phyloP scores from a whole-genome alignment of 306 rosid species.

The Begonia peltatifolia region DNA sequence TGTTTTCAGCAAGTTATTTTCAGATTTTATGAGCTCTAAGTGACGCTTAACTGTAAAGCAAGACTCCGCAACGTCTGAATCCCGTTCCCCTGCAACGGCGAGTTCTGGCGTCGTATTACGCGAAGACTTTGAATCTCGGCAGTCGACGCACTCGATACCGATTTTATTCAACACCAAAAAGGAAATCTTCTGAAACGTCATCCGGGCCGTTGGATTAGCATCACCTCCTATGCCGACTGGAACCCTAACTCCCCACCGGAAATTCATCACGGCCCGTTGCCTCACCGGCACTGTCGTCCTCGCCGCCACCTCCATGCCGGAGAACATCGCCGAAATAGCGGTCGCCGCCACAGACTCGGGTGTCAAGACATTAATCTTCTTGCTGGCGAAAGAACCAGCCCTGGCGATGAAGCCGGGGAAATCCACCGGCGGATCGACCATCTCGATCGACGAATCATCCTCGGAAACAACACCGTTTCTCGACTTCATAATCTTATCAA shows the following conservation, averaged over 20 bases:
- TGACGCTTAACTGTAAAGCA: constrained; percentile 49
- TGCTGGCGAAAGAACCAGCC: constrained; percentile 12
- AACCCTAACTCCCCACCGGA: constrained; percentile 78
- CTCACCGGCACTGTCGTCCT: constrained; percentile 48
- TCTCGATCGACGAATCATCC: constrained; percentile 20
- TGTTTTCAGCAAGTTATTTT: constrained; percentile 53
- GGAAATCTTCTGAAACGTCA: constrained; percentile 48
- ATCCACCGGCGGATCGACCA: constrained; percentile 24
- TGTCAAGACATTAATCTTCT: constrained; percentile 19
- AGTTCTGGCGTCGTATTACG: background rate
- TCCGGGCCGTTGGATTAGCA: constrained; percentile 15
- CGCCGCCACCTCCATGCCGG: constrained; percentile 62
- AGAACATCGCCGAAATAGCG: constrained; percentile 25
- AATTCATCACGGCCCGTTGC: constrained; percentile 38
- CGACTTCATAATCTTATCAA: constrained; percentile 16
- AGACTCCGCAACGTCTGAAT: constrained; percentile 40
- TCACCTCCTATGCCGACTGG: constrained; percentile 38
- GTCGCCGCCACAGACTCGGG: constrained; percentile 12
- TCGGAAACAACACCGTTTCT: constrained; percentile 10
- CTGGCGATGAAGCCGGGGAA: background rate
- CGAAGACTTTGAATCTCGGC: constrained; percentile 15
- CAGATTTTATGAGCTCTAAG: constrained; percentile 44
- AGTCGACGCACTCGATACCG: constrained; percentile 67
- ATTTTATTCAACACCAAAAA: constrained; percentile 82
- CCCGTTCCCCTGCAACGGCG: constrained; percentile 9